phyloP scores from a whole-genome alignment of 139 green algal species.

The Asterochloris erici region DNA sequence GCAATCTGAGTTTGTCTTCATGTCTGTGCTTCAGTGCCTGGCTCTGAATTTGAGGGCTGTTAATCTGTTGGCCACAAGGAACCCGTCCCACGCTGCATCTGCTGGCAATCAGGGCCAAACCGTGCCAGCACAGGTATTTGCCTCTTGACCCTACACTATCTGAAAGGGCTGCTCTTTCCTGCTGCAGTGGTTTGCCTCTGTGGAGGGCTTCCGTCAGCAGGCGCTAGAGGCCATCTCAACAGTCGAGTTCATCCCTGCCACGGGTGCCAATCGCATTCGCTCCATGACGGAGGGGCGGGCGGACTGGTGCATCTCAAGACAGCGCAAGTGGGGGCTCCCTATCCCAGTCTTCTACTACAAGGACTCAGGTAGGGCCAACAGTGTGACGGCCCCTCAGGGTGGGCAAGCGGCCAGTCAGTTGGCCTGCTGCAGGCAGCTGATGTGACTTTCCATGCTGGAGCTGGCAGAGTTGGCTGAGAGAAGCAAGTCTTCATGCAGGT shows the following conservation, averaged over 20 bases:
- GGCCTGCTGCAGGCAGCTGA: neutral
- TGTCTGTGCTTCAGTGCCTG: no score
- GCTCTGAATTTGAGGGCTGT: no score
- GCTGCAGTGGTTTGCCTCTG: constrained; percentile 70
- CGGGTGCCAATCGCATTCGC: constrained; percentile 77
- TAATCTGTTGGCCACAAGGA: no score
- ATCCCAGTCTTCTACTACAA: constrained; percentile 97
- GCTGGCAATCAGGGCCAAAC: no score
- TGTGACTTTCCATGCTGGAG: neutral
- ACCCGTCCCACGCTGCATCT: no score
- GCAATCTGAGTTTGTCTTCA: no score
- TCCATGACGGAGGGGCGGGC: constrained; percentile 85
- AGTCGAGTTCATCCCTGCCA: constrained; percentile 82
- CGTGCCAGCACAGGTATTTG: no score
- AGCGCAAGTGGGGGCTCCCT: constrained; percentile 97
- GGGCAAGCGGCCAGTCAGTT: neutral
- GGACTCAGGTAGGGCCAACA: constrained; percentile 52
- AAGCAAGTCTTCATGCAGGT: no score
- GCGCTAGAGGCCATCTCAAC: constrained; percentile 66
- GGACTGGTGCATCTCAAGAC: constrained; percentile 98
- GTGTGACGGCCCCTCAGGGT: neutral
- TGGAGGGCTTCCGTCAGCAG: constrained; percentile 80
- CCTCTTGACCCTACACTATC: no score
- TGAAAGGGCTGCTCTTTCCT: neutral
- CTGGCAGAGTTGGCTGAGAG: neutral